These are phyloP conservation scores for Ophiostoma triangulosporum DNA, from an alignment of 2,329 filamentous ascomycete species.

Conservation along the genomic window DNA sequence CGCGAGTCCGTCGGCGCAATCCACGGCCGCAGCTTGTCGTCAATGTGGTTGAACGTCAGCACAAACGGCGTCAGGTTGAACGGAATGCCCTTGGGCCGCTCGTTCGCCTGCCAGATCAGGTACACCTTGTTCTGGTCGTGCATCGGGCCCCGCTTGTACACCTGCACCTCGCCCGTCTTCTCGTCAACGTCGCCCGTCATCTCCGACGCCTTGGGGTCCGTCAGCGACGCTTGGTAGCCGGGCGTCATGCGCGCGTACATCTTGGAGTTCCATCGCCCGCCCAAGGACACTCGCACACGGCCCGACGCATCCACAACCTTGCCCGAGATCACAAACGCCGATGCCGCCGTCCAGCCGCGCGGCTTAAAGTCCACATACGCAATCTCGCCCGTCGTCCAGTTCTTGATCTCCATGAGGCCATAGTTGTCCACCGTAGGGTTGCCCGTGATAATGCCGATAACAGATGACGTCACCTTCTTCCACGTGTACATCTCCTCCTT, in stretches of 20 bases:
- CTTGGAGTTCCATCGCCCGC: slow-evolving; percentile 94
- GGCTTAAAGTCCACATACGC: slow-evolving; percentile 86
- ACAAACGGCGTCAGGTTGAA: slow-evolving; percentile 98
- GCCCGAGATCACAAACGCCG: slow-evolving; percentile 76
- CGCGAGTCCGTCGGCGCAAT: slow-evolving; percentile 88
- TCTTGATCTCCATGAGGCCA: slow-evolving; percentile 91
- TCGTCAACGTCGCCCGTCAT: slow-evolving; percentile 17
- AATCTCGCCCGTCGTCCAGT: slow-evolving; percentile 90
- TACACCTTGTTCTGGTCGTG: slow-evolving; percentile 61
- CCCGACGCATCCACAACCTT: slow-evolving; percentile 71
- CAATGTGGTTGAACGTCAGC: slow-evolving; percentile 82
- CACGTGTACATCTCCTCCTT: slow-evolving; percentile 88
- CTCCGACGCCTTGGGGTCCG: background rate
- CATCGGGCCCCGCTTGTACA: slow-evolving; percentile 38
- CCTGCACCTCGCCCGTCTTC: slow-evolving; percentile 19
- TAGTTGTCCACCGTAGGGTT: slow-evolving; percentile 97
- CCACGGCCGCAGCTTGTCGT: slow-evolving; percentile 63
- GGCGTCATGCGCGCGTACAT: slow-evolving; percentile 89
- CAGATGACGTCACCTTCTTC: slow-evolving; percentile 96
- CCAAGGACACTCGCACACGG: slow-evolving; percentile 76
- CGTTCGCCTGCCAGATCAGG: slow-evolving; percentile 83
- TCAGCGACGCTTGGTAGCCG: slow-evolving; percentile 64
- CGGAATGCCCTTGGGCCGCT: slow-evolving; percentile 68
- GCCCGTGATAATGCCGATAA: slow-evolving; percentile 96
- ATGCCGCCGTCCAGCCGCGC: slow-evolving; percentile 88